phyloP scores from a whole-genome alignment of 495 filamentous ascomycete species.

The Xylaria intraflava region DNA sequence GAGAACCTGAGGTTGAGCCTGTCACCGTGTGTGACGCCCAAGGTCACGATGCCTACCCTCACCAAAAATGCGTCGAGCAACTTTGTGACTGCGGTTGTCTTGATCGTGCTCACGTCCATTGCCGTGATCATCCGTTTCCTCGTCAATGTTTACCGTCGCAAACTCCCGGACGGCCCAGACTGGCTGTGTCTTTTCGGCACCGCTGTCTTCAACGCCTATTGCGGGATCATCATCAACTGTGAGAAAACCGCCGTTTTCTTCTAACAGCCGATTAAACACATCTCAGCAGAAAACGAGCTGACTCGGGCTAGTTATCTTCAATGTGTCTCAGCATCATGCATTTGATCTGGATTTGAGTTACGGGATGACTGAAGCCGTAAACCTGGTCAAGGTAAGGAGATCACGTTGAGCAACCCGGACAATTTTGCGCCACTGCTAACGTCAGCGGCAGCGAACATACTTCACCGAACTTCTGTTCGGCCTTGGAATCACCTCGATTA shows the following conservation, averaged over 20 bases:
- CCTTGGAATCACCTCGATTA: neutral
- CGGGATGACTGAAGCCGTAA: neutral
- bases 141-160: neutral
- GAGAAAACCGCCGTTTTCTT: neutral
- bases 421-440: neutral
- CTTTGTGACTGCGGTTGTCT: neutral
- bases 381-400: neutral
- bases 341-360: neutral
- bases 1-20: too few relatives aligned
- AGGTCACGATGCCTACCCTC: neutral
- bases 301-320: conserved; percentile 6
- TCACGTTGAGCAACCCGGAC: neutral
- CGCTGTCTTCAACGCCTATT: neutral
- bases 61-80: neutral
- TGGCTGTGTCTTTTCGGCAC: neutral
- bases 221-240: neutral
- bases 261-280: too few relatives aligned
- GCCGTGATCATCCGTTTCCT: neutral
- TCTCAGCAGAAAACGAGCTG: too few relatives aligned
- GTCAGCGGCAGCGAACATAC: neutral
- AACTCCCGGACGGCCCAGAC: neutral
- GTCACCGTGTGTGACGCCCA: neutral
- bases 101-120: neutral
- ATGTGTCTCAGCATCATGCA: neutral
- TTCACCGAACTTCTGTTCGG: neutral